A percentile compares a stretch with the other conserved stretches of the same genome.
phyloP scores from a whole-genome alignment of 257 asterid genomes.

The Nicotiana noctiflora region DNA sequence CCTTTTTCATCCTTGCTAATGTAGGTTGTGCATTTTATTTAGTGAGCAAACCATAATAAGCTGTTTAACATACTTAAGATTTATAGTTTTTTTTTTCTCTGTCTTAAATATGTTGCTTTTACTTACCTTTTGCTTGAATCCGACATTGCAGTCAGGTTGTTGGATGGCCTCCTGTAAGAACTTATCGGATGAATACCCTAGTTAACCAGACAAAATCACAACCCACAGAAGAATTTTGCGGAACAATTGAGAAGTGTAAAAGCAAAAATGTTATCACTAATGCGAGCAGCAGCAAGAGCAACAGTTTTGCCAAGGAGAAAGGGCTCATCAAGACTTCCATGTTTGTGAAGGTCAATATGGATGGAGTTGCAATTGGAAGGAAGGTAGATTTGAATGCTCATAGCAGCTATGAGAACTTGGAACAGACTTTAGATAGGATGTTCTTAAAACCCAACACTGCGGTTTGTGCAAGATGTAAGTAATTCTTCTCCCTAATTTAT shows the following conservation, averaged over 20 bases:
- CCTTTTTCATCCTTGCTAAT: neutral
- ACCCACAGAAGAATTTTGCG: slow-evolving; percentile 19
- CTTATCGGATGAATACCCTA: slow-evolving; percentile 35
- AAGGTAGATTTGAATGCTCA: slow-evolving; percentile 80
- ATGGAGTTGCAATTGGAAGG: slow-evolving; percentile 79
- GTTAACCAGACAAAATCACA: slow-evolving; percentile 30
- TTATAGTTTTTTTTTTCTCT: neutral
- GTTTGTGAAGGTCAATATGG: slow-evolving; percentile 89
- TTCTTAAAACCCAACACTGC: slow-evolving; percentile 35
- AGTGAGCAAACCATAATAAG: neutral
- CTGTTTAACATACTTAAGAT: neutral
- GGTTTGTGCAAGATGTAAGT: slow-evolving; percentile 44
- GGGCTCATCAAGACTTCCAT: slow-evolving; percentile 35
- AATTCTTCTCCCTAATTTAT: neutral
- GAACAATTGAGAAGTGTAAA: slow-evolving; percentile 34
- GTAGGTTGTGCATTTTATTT: neutral
- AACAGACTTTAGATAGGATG: slow-evolving; percentile 61
- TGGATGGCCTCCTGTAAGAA: slow-evolving; percentile 52
- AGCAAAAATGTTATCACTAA: slow-evolving; percentile 14
- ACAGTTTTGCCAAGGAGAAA: slow-evolving; percentile 24
- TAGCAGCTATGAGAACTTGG: slow-evolving; percentile 56
- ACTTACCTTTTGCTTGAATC: slow-evolving; percentile 1
- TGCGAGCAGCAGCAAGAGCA: slow-evolving; percentile 19
- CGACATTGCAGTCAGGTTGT: slow-evolving; percentile 40
- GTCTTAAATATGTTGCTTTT: neutral